Percentiles rank a stretch among this genome's conserved stretches.
Conservation (phyloP, 305 asterid genomes). For the Plantago lanceolata region DNA sequence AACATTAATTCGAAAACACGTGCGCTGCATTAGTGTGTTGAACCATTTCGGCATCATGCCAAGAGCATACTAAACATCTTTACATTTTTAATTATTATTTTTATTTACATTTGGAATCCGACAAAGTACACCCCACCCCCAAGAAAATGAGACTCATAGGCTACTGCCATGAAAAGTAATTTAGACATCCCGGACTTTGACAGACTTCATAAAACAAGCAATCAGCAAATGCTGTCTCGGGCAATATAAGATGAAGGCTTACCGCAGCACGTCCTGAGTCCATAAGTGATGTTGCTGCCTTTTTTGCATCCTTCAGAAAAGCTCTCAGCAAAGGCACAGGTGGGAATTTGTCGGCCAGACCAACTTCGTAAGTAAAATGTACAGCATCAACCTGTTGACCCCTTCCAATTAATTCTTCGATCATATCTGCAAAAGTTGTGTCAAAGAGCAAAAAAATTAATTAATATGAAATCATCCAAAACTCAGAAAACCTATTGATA, state of each 20-base stretch:
- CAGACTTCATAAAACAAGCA: no score
- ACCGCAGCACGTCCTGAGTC: constrained; percentile 93
- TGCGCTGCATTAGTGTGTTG: no score
- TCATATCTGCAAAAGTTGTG: constrained; percentile 59
- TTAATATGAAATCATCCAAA: constrained; percentile 11
- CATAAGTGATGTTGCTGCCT: constrained; percentile 62
- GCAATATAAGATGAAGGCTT: constrained; percentile 20
- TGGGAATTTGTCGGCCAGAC: constrained; percentile 68
- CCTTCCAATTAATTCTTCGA: constrained; percentile 79
- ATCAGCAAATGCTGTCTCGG: not conserved
- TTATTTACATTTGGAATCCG: no score
- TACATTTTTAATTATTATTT: no score
- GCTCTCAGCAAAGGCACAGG: constrained; percentile 91
- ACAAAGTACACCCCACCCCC: no score
- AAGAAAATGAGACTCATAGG: no score
- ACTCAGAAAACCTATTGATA: not conserved
- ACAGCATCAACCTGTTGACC: constrained; percentile 99
- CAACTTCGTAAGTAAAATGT: constrained; percentile 90
- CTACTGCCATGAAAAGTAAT: no score
- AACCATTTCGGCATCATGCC: no score
- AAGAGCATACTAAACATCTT: no score
- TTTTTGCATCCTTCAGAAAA: constrained; percentile 85
- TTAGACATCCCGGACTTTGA: no score
- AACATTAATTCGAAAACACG: no score
- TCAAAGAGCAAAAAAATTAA: constrained; percentile 32